phyloP scores from a whole-genome alignment of 306 rosid species.

The Quercus dentata region DNA sequence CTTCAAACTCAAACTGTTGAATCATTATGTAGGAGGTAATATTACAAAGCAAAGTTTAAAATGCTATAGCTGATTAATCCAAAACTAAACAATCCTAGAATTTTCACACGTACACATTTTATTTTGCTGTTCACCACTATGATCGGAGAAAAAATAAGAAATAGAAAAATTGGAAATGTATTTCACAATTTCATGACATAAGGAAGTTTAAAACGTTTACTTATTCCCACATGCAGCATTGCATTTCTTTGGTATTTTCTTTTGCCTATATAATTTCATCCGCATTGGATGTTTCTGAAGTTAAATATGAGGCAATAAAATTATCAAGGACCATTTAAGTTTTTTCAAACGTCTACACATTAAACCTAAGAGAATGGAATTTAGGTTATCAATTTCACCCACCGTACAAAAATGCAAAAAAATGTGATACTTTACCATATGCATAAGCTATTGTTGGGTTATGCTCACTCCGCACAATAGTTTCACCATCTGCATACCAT shows the following conservation, averaged over 20 bases:
- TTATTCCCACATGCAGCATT: neutral
- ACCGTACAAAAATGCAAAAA: neutral
- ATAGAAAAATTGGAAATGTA: neutral
- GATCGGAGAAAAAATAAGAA: neutral
- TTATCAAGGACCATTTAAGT: neutral
- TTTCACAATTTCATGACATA: constrained; percentile 2
- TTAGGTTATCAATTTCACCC: neutral
- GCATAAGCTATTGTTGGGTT: constrained; percentile 94
- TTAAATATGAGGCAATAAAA: neutral
- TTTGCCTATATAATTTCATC: neutral
- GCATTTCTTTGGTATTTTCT: neutral
- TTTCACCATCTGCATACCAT: constrained; percentile 99
- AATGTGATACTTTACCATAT: constrained; percentile 56
- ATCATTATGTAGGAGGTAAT: neutral
- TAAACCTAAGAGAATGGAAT: constrained; percentile 22
- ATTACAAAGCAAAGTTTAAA: neutral
- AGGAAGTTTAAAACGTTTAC: neutral
- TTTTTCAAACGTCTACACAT: neutral
- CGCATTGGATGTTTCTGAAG: neutral
- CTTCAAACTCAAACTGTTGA: neutral
- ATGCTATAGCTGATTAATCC: neutral
- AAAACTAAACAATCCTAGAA: neutral
- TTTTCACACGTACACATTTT: neutral
- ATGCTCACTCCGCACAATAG: constrained; percentile 84
- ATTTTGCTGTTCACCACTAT: neutral